Evolutionary conservation across 768 basidiomycete species (phyloP).

Genomic region (Kwoniella heveanensis): DNA sequence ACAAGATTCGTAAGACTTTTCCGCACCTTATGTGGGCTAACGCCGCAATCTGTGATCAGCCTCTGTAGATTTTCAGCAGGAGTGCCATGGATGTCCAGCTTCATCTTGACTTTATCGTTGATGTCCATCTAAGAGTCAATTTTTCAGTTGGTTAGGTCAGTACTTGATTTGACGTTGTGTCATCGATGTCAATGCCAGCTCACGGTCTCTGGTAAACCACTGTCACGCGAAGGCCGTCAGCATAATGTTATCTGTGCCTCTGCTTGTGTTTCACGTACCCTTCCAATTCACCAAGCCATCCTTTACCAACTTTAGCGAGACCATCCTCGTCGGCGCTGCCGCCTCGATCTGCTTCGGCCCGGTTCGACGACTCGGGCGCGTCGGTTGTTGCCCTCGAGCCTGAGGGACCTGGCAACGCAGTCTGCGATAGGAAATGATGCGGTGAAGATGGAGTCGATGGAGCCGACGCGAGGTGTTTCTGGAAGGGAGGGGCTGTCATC

Average conservation of each 20-base stretch:
- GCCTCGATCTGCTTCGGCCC: conserved; percentile 13
- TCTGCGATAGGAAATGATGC: conserved; percentile 17
- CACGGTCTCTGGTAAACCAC: conserved; percentile 46
- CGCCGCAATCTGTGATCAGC: conserved; percentile 88
- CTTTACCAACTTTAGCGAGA: conserved; percentile 27
- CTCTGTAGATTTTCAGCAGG: conserved; percentile 77
- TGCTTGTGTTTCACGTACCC: conserved; percentile 30
- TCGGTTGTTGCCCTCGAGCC: conserved; percentile 10
- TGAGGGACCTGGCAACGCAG: conserved; percentile 7
- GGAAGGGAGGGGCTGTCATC: conserved; percentile 17
- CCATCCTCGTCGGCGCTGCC: conserved; percentile 33
- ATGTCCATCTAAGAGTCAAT: conserved; percentile 41
- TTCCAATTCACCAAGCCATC: conserved; percentile 41
- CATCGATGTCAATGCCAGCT: too few species aligned
- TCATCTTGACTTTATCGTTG: conserved; percentile 40
- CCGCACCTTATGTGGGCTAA: conserved; percentile 72
- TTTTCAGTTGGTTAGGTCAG: too few species aligned
- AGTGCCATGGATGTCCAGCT: conserved; percentile 52
- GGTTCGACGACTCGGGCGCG: conserved; percentile 1
- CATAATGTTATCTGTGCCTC: too few species aligned
- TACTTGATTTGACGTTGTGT: too few species aligned
- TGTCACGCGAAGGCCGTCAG: too few species aligned
- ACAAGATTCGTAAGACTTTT: too few species aligned
- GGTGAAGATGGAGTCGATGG: conserved; percentile 28
- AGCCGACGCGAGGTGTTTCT: conserved; percentile 26